Base-by-base conservation (phyloP, 2,329 filamentous ascomycete species). In the Shiraia bambusicola region DNA sequence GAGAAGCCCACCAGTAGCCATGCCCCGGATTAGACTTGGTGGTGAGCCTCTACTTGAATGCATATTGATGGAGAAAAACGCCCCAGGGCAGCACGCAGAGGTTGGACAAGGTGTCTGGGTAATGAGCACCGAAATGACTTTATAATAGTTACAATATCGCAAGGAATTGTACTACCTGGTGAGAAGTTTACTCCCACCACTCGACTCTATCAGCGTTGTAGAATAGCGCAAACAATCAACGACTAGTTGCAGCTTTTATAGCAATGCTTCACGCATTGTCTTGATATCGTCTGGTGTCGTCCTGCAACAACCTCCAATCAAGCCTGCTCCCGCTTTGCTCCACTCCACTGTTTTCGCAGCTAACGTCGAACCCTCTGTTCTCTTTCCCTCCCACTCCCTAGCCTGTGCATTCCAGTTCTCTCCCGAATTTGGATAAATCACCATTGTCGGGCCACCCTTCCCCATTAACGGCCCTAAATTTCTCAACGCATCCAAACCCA, bases 301-400 rank as follows among this genome's bases (percentile, higher is more conserved):
- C 38, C 73, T 61, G 59, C 74, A 76, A 50, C 74, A 76, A 1
- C 74, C 74, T 9, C 74, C 74, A 34, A 76, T 66, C 31, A 75
- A 40, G 39, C 60, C 61, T 8, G 71, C 74, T 1, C 73, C 72
- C 19, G 59, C 59, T 3, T 49, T 43, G 38, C 58, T 53, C 61
- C 66, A 71, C 33, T 68, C 57, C 43, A 40, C 47, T 11, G 64
- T 60, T 36, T 61, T 55, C 11, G 54, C 52, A n/a, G 54, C 51
- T 36, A 70, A 47, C 26, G 42, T 40, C 8, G 37, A 42, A 1
- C 58, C 61, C 22, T 57, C 54, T 0, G 49, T 56, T 31, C 54
- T 49, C 16, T 54, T 45, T 3, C 66, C 65, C 12, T 58, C 51
- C 67, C 67, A 70, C 16, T 54, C 54, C 37, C 72, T 64, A 9